phyloP scores from a whole-genome alignment of 345 rosid species.

The Firmiana major region DNA sequence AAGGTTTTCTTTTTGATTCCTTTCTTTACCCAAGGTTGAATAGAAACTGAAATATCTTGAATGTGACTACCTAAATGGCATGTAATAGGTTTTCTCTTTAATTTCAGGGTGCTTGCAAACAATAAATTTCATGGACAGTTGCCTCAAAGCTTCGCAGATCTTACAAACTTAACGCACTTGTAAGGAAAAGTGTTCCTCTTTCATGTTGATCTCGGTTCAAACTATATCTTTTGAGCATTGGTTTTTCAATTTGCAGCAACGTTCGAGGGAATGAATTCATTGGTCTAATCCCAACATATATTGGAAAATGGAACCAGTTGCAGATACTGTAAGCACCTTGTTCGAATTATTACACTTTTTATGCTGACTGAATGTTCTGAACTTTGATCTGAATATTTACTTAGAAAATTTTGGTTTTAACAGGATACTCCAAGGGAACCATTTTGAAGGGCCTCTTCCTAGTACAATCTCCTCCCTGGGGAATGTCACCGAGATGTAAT shows the following conservation, averaged over 20 bases:
- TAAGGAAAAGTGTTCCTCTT: conserved; percentile 4
- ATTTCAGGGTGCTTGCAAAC: conserved; percentile 7
- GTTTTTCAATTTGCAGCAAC: neutral
- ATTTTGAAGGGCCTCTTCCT: conserved; percentile 12
- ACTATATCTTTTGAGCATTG: neutral
- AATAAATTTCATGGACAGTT: conserved; percentile 6
- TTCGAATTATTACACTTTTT: neutral
- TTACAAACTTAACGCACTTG: conserved; percentile 1
- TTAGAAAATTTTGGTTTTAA: neutral
- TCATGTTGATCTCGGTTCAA: neutral
- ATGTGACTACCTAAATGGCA: neutral
- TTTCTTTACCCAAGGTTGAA: neutral
- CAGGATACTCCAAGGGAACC: conserved; percentile 9
- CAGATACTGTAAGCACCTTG: neutral
- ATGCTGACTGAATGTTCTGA: neutral
- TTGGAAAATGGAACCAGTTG: neutral
- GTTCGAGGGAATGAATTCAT: conserved; percentile 6
- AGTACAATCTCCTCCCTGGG: neutral
- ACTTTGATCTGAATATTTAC: neutral
- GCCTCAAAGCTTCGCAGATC: neutral
- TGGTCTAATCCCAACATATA: neutral
- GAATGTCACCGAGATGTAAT: conserved; percentile 8
- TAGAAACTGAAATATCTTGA: neutral
- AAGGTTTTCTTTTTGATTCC: neutral
- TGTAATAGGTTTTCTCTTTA: neutral